Conservation (phyloP, 2,329 filamentous ascomycete genomes). For the Karstenula rhodostoma region DNA sequence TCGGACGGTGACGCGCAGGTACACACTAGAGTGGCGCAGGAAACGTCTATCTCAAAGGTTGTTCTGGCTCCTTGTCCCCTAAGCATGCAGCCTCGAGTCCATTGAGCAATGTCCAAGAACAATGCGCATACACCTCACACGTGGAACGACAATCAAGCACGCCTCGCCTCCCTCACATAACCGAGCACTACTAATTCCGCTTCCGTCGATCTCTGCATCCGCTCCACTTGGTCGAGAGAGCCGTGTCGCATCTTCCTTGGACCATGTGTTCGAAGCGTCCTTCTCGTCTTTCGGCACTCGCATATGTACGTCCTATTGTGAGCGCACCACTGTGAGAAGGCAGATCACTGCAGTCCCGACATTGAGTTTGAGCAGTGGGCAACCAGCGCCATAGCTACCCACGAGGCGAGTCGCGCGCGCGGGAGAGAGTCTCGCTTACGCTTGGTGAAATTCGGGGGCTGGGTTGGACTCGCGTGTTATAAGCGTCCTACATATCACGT, state of each 20-base stretch:
- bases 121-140: neutral
- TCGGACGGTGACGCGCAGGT: slow-evolving; percentile 24
- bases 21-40: neutral
- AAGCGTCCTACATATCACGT: neutral
- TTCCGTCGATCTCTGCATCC: neutral
- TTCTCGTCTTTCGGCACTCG: neutral
- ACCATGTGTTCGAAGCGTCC: neutral
- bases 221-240: neutral
- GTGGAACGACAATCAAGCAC: neutral
- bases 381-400: slow-evolving; percentile 5
- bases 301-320: neutral
- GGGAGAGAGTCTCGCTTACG: neutral
- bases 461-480: neutral
- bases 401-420: slow-evolving; percentile 4
- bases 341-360: neutral
- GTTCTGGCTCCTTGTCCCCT: neutral
- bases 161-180: neutral
- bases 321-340: neutral
- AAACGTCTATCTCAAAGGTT: neutral
- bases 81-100: neutral
- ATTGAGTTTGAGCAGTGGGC: slow-evolving; percentile 6
- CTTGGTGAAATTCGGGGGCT: slow-evolving; percentile 3
- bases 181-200: neutral
- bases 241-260: neutral
- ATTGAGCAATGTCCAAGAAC: neutral